phyloP scores from a whole-genome alignment of 1,284 basidiomycete genomes.

The Rhizoctonia solani region DNA sequence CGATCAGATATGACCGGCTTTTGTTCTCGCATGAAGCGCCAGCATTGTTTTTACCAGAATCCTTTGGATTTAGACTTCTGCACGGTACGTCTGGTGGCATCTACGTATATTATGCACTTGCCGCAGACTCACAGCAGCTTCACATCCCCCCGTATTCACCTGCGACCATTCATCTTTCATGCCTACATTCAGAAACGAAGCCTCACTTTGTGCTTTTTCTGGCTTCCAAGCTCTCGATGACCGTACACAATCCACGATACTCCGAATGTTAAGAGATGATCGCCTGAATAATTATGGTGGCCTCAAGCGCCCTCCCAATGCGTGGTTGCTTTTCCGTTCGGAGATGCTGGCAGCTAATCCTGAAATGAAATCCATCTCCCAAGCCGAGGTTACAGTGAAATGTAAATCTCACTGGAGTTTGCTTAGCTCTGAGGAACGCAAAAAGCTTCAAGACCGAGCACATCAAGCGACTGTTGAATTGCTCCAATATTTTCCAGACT shows the following conservation, averaged over 20 bases:
- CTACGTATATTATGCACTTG: too few species aligned
- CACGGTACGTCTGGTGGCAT: too few species aligned
- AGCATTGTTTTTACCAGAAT: too few species aligned
- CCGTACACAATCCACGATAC: neutral
- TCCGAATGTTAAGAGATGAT: neutral
- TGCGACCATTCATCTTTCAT: too few species aligned
- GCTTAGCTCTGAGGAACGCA: neutral
- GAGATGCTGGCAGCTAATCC: neutral
- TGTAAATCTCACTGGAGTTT: neutral
- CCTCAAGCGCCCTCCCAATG: conserved; percentile 18
- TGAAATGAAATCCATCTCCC: neutral
- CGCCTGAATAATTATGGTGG: conserved; percentile 3
- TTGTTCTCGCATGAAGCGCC: too few species aligned
- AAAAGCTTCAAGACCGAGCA: conserved; percentile 3
- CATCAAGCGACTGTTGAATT: neutral
- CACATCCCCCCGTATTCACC: too few species aligned
- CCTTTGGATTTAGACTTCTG: too few species aligned
- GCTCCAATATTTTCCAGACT: neutral
- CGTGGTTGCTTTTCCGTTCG: conserved; percentile 16
- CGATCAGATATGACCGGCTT: too few species aligned
- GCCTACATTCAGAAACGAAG: neutral
- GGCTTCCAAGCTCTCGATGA: neutral
- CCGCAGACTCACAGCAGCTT: too few species aligned
- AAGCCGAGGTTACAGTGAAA: neutral
- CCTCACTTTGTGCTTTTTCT: neutral